Conservation (phyloP, 1,284 basidiomycete genomes). For the Tilletiopsis washingtonensis region DNA sequence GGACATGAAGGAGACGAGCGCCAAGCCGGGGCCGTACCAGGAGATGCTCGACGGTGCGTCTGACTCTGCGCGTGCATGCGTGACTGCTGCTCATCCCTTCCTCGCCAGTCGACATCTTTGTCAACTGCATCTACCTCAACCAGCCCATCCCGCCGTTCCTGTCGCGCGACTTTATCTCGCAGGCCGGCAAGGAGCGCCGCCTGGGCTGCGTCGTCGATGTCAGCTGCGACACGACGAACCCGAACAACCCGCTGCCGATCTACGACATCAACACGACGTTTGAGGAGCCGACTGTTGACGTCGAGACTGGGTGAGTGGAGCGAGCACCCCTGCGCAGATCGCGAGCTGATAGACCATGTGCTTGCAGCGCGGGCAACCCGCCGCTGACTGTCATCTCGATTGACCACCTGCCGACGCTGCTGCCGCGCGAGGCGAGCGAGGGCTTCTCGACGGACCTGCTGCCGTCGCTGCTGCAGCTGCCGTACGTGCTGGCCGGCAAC, state of each 20-base stretch:
- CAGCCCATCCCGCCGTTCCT: conserved; percentile 83
- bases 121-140: conserved; percentile 98
- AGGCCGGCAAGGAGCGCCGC: conserved; percentile 63
- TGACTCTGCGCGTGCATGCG: neutral
- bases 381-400: conserved; percentile 83
- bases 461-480: conserved; percentile 56
- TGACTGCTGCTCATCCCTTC: neutral
- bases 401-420: conserved; percentile 90
- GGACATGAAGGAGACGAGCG: conserved; percentile 87
- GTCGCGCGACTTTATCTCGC: conserved; percentile 63
- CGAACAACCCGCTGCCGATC: conserved; percentile 92
- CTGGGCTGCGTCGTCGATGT: conserved; percentile 90
- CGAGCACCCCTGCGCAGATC: neutral
- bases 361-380: conserved; percentile 17
- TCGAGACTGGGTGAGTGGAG: conserved; percentile 47
- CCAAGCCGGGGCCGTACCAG: conserved; percentile 90
- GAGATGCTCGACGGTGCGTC: conserved; percentile 72
- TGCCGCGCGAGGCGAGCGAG: conserved; percentile 92
- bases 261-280: conserved; percentile 96
- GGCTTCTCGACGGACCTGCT: conserved; percentile 87
- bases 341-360: conserved; percentile 1
- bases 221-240: conserved; percentile 98
- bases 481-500: conserved; percentile 13
- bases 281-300: conserved; percentile 81
- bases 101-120: conserved; percentile 76